Conservation (phyloP, 306 rosid species). For the Cucurbita maxima region DNA sequence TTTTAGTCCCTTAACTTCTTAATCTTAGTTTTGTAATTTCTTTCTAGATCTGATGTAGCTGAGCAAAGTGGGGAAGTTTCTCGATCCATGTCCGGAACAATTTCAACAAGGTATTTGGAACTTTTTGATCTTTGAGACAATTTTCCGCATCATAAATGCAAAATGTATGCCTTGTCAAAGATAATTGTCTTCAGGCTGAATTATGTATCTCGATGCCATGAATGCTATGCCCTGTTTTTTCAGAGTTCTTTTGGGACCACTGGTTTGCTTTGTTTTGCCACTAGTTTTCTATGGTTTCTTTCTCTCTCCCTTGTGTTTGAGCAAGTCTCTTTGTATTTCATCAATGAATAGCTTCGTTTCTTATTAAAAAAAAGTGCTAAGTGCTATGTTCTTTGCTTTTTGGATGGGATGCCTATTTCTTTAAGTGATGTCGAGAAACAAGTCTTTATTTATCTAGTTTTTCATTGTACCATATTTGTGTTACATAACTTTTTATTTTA, state of each 20-base stretch:
- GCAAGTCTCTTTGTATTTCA: too few species aligned
- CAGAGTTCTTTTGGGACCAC: too few species aligned
- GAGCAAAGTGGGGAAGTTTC: slow-evolving; percentile 88
- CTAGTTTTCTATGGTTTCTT: too few species aligned
- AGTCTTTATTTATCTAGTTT: background rate
- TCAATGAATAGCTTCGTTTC: too few species aligned
- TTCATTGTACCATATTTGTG: background rate
- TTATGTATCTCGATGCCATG: background rate
- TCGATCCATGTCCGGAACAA: slow-evolving; percentile 62
- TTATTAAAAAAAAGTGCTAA: too few species aligned
- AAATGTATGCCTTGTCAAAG: background rate
- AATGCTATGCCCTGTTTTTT: background rate
- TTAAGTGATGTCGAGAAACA: background rate
- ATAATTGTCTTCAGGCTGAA: background rate
- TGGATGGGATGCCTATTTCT: background rate
- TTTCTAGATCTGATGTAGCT: slow-evolving; percentile 58
- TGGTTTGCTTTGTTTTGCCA: too few species aligned
- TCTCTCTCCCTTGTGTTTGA: too few species aligned
- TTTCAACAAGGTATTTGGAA: slow-evolving; percentile 29
- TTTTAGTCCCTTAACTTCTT: background rate
- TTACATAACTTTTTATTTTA: background rate
- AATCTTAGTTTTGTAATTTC: background rate
- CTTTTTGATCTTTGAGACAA: background rate
- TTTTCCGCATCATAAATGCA: background rate
- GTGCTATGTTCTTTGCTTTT: background rate